Evolutionary conservation across 257 asterid species (phyloP).

Genomic region (Solanum gracilifrons): DNA sequence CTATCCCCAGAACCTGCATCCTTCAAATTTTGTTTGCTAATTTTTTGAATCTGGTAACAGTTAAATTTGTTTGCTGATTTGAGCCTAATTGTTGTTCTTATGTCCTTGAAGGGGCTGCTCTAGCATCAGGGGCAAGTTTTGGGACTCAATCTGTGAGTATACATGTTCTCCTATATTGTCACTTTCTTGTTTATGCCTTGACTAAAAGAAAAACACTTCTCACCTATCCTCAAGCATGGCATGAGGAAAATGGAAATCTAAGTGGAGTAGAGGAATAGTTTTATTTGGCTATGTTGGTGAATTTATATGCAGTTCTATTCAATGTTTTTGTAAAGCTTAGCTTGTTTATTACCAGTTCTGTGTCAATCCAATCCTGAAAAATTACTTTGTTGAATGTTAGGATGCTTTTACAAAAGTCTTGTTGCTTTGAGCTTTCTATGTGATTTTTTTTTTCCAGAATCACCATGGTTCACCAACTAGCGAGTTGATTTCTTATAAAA

Average conservation of each 20-base stretch:
- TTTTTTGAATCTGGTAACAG: neutral
- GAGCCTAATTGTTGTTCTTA: conserved; percentile 1
- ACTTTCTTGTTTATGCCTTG: neutral
- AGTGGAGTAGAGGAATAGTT: neutral
- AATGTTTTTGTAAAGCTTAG: neutral
- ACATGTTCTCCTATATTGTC: neutral
- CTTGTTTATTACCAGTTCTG: neutral
- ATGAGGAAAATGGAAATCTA: neutral
- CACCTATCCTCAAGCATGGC: neutral
- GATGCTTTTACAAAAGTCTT: neutral
- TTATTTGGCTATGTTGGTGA: neutral
- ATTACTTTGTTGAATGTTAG: neutral
- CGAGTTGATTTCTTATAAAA: neutral
- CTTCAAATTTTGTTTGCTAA: neutral
- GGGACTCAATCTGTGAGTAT: conserved; percentile 67
- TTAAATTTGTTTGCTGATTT: neutral
- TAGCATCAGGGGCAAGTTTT: conserved; percentile 84
- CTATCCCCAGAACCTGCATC: neutral
- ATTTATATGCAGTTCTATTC: neutral
- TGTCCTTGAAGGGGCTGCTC: conserved; percentile 52
- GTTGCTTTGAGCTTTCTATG: neutral
- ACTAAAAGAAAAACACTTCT: neutral
- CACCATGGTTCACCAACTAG: neutral
- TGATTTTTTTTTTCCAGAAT: neutral
- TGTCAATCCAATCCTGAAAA: neutral